Percentiles rank a stretch among this genome's conserved stretches.
These are phyloP conservation scores for Syzygium malaccense DNA, from an alignment of 441 rosid species.

Conservation along the genomic window DNA sequence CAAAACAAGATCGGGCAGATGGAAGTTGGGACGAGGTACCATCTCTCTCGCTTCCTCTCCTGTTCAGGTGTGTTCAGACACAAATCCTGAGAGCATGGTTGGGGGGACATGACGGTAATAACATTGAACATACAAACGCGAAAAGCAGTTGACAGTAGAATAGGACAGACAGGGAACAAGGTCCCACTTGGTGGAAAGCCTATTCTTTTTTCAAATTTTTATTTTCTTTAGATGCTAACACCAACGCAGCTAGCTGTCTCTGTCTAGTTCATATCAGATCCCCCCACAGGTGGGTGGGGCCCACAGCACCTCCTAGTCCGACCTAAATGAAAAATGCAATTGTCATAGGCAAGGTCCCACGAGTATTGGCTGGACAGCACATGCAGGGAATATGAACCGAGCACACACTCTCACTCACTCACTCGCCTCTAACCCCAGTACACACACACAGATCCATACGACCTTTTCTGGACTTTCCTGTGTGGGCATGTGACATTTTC, in stretches of 20 bases:
- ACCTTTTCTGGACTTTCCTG: background rate
- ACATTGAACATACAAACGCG: background rate
- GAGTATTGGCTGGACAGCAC: slow-evolving; percentile 47
- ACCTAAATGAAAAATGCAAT: background rate
- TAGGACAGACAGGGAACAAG: background rate
- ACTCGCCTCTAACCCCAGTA: background rate
- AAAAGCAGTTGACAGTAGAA: background rate
- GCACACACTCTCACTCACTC: background rate
- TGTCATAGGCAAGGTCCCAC: slow-evolving; percentile 12
- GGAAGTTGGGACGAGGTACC: background rate
- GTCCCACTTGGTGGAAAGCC: background rate
- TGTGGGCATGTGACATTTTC: background rate
- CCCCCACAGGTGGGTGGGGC: slow-evolving; percentile 4
- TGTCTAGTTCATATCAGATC: slow-evolving; percentile 18
- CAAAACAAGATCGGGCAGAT: background rate
- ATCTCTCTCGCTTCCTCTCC: background rate
- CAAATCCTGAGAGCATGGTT: background rate
- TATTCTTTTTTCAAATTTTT: background rate
- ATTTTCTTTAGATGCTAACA: background rate
- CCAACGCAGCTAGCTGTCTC: slow-evolving; percentile 12
- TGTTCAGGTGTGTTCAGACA: background rate
- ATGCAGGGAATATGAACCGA: slow-evolving; percentile 16
- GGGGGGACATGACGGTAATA: background rate
- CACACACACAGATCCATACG: background rate
- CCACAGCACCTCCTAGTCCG: background rate